phyloP scores from a whole-genome alignment of 805 yeast species.

The Kodamaea nitidulidarum region DNA sequence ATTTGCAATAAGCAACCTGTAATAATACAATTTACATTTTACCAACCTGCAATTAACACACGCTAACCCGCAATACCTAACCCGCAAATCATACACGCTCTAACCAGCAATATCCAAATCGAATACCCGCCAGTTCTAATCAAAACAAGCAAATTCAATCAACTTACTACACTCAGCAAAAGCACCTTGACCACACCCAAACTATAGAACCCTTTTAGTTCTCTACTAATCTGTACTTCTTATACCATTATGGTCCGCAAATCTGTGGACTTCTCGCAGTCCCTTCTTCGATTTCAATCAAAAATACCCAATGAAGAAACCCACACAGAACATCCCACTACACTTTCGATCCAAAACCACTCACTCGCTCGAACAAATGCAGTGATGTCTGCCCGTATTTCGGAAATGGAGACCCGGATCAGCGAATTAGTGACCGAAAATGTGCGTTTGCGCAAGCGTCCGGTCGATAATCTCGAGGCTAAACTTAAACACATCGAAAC shows the following conservation, averaged over 20 bases:
- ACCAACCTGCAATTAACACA: too few species aligned
- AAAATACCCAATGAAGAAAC: neutral
- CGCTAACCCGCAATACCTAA: too few species aligned
- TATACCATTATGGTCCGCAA: slow-evolving; percentile 11
- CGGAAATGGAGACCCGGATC: slow-evolving; percentile 50
- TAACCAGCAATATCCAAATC: too few species aligned
- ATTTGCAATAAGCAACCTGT: too few species aligned
- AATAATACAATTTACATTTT: too few species aligned
- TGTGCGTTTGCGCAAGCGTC: slow-evolving; percentile 31
- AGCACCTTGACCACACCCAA: too few species aligned
- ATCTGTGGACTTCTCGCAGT: slow-evolving; percentile 16
- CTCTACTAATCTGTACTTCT: neutral
- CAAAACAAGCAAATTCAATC: too few species aligned
- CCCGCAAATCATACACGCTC: too few species aligned
- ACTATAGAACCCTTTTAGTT: neutral
- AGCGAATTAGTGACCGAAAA: slow-evolving; percentile 50
- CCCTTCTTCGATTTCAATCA: slow-evolving; percentile 12
- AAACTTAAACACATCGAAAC: slow-evolving; percentile 39
- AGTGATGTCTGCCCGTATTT: slow-evolving; percentile 45
- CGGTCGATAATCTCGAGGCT: slow-evolving; percentile 29
- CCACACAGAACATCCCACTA: slow-evolving; percentile 13
- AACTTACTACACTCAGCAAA: too few species aligned
- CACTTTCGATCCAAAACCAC: slow-evolving; percentile 42
- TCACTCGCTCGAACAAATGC: slow-evolving; percentile 60
- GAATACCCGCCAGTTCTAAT: too few species aligned